phyloP scores from a whole-genome alignment of 257 asterid species.

The Nicotiana knightiana region DNA sequence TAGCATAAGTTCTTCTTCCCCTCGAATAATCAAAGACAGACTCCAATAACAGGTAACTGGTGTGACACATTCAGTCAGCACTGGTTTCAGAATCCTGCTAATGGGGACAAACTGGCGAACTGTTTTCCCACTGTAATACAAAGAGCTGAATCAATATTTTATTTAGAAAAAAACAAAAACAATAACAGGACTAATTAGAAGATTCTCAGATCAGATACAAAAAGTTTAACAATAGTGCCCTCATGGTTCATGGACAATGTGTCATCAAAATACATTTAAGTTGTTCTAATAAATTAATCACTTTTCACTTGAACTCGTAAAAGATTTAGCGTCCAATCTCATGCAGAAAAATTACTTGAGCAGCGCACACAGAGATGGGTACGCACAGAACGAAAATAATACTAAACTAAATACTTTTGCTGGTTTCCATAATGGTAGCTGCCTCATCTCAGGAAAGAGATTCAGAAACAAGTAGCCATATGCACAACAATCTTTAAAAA shows the following conservation, averaged over 20 bases:
- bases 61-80: conserved; percentile 82
- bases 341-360: background rate
- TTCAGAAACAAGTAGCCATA: background rate
- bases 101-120: conserved; percentile 54
- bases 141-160: conserved; percentile 10
- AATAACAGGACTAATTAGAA: background rate
- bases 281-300: background rate
- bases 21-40: conserved; percentile 58
- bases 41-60: conserved; percentile 99
- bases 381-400: background rate
- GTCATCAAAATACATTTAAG: background rate
- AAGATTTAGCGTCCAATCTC: background rate
- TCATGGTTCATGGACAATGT: background rate
- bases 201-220: background rate
- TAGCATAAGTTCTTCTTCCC: conserved; percentile 61
- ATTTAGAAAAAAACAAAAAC: background rate
- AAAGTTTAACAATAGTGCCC: background rate
- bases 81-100: conserved; percentile 75
- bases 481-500: background rate
- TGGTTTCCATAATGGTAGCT: background rate
- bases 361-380: background rate
- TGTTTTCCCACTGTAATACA: conserved; percentile 56
- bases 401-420: background rate
- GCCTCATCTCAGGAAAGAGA: background rate
- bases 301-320: background rate